Percentiles rank a stretch among this genome's conserved stretches.
Evolutionary conservation across 2,329 filamentous ascomycete species (phyloP).

Genomic region (Thelonectria olida): DNA sequence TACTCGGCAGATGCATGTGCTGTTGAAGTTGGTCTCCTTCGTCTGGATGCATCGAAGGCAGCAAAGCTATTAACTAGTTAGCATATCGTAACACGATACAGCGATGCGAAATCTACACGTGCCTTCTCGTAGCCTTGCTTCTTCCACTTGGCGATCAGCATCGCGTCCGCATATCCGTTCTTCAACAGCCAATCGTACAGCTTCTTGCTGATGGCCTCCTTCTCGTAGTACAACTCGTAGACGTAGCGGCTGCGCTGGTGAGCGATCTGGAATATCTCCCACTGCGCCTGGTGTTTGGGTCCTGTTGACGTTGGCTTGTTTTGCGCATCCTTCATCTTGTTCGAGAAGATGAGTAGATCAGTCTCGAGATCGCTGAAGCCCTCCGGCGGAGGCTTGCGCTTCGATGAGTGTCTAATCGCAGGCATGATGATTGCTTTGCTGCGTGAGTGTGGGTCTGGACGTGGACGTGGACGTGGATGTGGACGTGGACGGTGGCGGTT

Average conservation of each 20-base stretch:
- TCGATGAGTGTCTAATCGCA: slow-evolving; percentile 77
- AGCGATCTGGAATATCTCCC: slow-evolving; percentile 97
- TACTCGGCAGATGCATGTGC: slow-evolving; percentile 96
- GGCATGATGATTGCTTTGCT: slow-evolving; percentile 66
- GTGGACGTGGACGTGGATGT: background rate
- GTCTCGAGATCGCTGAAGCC: slow-evolving; percentile 91
- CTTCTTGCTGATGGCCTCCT: slow-evolving; percentile 91
- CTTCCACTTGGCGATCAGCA: slow-evolving; percentile 99
- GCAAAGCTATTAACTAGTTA: slow-evolving; percentile 71
- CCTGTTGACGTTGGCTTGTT: slow-evolving; percentile 85
- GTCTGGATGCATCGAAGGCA: slow-evolving; percentile 97
- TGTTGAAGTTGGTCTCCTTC: slow-evolving; percentile 99
- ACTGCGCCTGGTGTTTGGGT: slow-evolving; percentile 87
- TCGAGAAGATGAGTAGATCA: slow-evolving; percentile 83
- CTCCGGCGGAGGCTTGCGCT: slow-evolving; percentile 83
- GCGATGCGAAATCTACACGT: slow-evolving; percentile 38
- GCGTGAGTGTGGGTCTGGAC: too few species aligned
- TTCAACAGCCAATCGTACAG: slow-evolving; percentile 97
- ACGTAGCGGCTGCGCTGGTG: slow-evolving; percentile 94
- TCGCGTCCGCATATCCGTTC: slow-evolving; percentile 94
- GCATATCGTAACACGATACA: slow-evolving; percentile 6
- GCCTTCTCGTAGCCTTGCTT: slow-evolving; percentile 99
- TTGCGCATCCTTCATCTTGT: slow-evolving; percentile 96
- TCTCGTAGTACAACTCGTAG: slow-evolving; percentile 97
- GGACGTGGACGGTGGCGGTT: background rate